Conservation (phyloP, 257 asterid genomes). For the Capsicum baccatum region DNA sequence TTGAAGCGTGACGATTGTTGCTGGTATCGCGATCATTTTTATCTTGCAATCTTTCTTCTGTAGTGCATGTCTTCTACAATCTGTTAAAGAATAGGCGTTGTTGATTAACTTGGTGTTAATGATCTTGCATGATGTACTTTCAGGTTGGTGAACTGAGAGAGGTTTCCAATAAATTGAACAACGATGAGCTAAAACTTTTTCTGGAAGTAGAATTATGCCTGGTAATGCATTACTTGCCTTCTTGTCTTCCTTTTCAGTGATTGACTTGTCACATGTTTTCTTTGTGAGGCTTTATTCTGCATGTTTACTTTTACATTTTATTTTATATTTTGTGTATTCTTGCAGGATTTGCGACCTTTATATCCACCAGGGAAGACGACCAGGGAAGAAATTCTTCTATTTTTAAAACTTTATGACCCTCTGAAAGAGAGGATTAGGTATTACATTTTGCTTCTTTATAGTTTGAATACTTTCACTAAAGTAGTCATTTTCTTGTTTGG, state of each 20-base stretch:
- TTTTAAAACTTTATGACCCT: slow-evolving; percentile 75
- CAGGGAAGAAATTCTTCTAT: slow-evolving; percentile 72
- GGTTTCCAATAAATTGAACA: slow-evolving; percentile 65
- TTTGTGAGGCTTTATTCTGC: slow-evolving; percentile 13
- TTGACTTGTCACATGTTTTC: neutral
- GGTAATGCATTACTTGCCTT: slow-evolving; percentile 47
- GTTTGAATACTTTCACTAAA: neutral
- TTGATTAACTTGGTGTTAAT: slow-evolving; percentile 19
- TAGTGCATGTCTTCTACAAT: slow-evolving; percentile 11
- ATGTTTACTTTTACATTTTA: neutral
- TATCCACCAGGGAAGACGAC: neutral
- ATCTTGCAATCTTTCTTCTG: neutral
- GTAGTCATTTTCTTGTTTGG: too few species aligned
- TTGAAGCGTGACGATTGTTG: neutral
- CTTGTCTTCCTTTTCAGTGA: slow-evolving; percentile 25
- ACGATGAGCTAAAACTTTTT: slow-evolving; percentile 70
- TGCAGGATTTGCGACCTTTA: too few species aligned
- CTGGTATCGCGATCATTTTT: neutral
- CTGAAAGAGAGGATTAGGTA: slow-evolving; percentile 66
- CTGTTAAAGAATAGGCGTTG: neutral
- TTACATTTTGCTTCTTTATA: slow-evolving; percentile 11
- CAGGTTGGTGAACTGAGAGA: slow-evolving; percentile 83
- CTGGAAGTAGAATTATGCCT: slow-evolving; percentile 67
- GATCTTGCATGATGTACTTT: slow-evolving; percentile 29
- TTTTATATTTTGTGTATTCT: too few species aligned